These are phyloP conservation scores for Geosmithia putterillii DNA, from an alignment of 2,329 filamentous ascomycete genomes.

Conservation along the genomic window DNA sequence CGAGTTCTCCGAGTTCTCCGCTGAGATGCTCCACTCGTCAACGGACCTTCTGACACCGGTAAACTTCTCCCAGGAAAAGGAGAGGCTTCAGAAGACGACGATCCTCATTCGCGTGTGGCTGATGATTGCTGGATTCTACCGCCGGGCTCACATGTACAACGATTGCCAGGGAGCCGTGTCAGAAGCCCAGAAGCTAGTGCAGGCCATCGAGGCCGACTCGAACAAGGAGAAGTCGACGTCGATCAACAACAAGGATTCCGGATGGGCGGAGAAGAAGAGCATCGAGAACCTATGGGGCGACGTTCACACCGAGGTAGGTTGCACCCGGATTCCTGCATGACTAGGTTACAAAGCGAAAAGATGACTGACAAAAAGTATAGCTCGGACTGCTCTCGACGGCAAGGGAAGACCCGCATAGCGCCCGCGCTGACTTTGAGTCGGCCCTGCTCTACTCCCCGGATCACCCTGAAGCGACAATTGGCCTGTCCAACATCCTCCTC, in stretches of 20 bases:
- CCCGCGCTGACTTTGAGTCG: slow-evolving; percentile 68
- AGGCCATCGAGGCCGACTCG: slow-evolving; percentile 56
- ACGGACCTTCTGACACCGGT: slow-evolving; percentile 36
- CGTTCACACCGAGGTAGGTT: slow-evolving; percentile 63
- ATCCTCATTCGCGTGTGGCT: slow-evolving; percentile 75
- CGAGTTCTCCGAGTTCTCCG: slow-evolving; percentile 24
- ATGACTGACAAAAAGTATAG: slow-evolving; percentile 25
- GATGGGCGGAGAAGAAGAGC: slow-evolving; percentile 72
- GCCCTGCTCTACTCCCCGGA: slow-evolving; percentile 70
- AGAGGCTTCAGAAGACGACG: slow-evolving; percentile 33
- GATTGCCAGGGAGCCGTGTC: slow-evolving; percentile 69
- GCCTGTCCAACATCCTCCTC: slow-evolving; percentile 72
- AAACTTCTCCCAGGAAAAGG: slow-evolving; percentile 41
- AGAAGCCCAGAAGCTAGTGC: slow-evolving; percentile 69
- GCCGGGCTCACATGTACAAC: slow-evolving; percentile 65
- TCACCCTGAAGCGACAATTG: slow-evolving; percentile 69
- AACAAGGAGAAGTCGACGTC: slow-evolving; percentile 49
- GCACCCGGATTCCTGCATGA: too few relatives aligned
- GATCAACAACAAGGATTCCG: slow-evolving; percentile 47
- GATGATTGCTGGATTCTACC: slow-evolving; percentile 79
- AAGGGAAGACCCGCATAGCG: slow-evolving; percentile 51
- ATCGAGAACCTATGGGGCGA: slow-evolving; percentile 79
- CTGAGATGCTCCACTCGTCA: slow-evolving; percentile 28
- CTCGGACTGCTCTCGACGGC: slow-evolving; percentile 55
- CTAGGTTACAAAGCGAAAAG: too few relatives aligned